Evolutionary conservation across 768 basidiomycete species (phyloP), one percentile per base, ranked within the genome.

Genomic region (Heimioporus sp.): DNA sequence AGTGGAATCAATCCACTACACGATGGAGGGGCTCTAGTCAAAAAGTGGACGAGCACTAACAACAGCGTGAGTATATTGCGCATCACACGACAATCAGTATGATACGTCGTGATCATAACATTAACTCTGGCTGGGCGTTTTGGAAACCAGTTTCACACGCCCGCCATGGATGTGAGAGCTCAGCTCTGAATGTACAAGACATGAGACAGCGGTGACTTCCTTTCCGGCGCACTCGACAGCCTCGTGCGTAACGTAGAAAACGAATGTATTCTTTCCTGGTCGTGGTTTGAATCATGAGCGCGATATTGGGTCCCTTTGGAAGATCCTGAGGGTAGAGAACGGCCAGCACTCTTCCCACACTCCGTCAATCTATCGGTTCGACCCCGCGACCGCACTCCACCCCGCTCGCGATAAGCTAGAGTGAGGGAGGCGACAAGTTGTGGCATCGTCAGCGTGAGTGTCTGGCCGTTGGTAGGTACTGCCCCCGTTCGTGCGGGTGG

Each of bases 341-440:
- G 53, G 3, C 57, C 43, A 34, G 53, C 47, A 46, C 60, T 49
- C 48, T 52, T 48, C 45, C 44, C 53, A 11, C 37, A 39, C 4
- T 51, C 54, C 9, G 36, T 10, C 5, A 42, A 21, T 19, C 44
- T 57, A 9, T 16, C 37, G 21, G 47, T 17, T 21, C 63, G 63
- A 17, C 58, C 59, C 3, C 69, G 68, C 16, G 42, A 10, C 13
- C 59, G 57, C 37, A 45, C n/a, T 43, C 57, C 54, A 20, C 53
- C 45, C 43, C 55, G 57, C 17, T 71, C 67, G 39, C 40, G 64
- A 46, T 64, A 38, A 20, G 63, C 61, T 41, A 69, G 62, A 1
- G 55, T 65, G 16, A 69, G 60, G 9, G 63, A 58, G 19, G 67
- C 67, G 16, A 69, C 67, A 13, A 69, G 67, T 44, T 69, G 67